These are phyloP conservation scores for Lepidopterella palustris DNA, from an alignment of 495 filamentous ascomycete genomes.

Conservation along the genomic window DNA sequence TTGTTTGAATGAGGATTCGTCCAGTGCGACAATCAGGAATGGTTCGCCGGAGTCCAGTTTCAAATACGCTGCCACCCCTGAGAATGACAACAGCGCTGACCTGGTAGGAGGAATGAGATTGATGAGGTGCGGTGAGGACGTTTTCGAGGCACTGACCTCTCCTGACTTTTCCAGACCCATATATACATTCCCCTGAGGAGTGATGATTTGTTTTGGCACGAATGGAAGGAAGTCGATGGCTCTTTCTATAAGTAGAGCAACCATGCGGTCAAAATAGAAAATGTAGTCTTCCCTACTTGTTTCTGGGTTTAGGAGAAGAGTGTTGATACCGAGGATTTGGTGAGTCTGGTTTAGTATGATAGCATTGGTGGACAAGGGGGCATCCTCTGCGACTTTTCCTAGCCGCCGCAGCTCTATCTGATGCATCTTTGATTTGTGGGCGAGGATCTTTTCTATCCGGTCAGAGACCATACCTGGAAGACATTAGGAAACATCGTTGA, in stretches of 20 bases:
- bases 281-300: slow-evolving; percentile 85
- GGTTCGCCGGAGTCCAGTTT: slow-evolving; percentile 78
- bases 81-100: slow-evolving; percentile 77
- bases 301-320: slow-evolving; percentile 75
- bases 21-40: slow-evolving; percentile 89
- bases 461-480: slow-evolving; percentile 71
- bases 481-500: neutral
- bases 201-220: slow-evolving; percentile 52
- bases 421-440: slow-evolving; percentile 80
- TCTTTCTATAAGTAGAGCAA: slow-evolving; percentile 75
- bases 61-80: slow-evolving; percentile 77
- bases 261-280: slow-evolving; percentile 89
- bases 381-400: slow-evolving; percentile 58
- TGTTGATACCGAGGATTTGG: slow-evolving; percentile 82
- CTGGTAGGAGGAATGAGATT: neutral
- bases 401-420: slow-evolving; percentile 67
- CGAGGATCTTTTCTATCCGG: slow-evolving; percentile 75
- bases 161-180: slow-evolving; percentile 59
- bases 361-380: slow-evolving; percentile 67
- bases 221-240: slow-evolving; percentile 69
- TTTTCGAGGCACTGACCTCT: slow-evolving; percentile 40
- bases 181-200: slow-evolving; percentile 61
- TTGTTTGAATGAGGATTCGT: slow-evolving; percentile 83
- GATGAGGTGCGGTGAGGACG: neutral
- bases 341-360: slow-evolving; percentile 62